These are phyloP conservation scores for Tanacetum coccineum DNA, from an alignment of 129 eudicot genomes.

Conservation along the genomic window DNA sequence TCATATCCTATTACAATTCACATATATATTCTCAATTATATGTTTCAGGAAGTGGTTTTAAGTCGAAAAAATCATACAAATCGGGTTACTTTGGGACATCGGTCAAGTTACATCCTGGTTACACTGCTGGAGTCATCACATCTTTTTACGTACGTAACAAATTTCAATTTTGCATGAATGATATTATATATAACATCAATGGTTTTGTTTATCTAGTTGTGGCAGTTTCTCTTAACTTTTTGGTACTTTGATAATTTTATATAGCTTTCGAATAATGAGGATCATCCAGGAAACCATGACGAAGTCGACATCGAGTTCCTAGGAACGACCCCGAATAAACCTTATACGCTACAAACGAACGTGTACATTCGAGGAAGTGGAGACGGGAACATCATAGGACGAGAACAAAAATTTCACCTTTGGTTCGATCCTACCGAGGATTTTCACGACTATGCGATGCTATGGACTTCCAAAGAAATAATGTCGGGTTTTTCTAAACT, in stretches of 20 bases:
- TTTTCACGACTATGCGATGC: slow-evolving; percentile 74
- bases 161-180: neutral
- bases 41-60: slow-evolving; percentile 78
- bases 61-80: slow-evolving; percentile 46
- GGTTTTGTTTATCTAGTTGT: neutral
- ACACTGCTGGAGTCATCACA: slow-evolving; percentile 89
- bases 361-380: slow-evolving; percentile 84
- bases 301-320: slow-evolving; percentile 80
- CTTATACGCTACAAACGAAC: slow-evolving; percentile 73
- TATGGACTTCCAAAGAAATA: slow-evolving; percentile 70
- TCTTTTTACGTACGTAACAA: slow-evolving; percentile 57
- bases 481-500: slow-evolving; percentile 35
- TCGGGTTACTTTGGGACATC: slow-evolving; percentile 76
- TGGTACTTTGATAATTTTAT: neutral
- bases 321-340: slow-evolving; percentile 64
- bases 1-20: neutral
- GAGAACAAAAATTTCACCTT: slow-evolving; percentile 75
- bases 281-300: slow-evolving; percentile 65
- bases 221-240: neutral
- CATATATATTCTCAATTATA: neutral
- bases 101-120: slow-evolving; percentile 83
- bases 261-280: slow-evolving; percentile 79
- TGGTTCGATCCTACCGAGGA: slow-evolving; percentile 89
- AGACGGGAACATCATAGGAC: slow-evolving; percentile 73
- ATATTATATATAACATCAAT: neutral